These are phyloP conservation scores for Calonectria hongkongensis DNA, from an alignment of 2,329 filamentous ascomycete species.

Conservation along the genomic window DNA sequence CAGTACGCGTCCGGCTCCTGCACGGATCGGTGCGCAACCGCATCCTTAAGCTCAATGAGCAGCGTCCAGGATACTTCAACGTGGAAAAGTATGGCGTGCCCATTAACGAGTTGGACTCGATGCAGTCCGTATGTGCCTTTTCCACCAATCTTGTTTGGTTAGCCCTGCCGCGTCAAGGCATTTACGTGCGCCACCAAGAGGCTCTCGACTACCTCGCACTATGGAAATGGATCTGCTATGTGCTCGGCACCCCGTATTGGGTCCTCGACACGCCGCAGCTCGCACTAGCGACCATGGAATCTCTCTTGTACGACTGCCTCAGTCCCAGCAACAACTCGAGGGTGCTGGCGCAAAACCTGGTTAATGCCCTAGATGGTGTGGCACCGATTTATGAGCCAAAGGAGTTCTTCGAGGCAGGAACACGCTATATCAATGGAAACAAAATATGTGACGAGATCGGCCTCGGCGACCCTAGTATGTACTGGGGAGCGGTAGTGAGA, in stretches of 20 bases:
- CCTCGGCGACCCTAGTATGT: not conserved
- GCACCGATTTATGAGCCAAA: conserved; percentile 23
- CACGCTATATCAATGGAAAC: conserved; percentile 30
- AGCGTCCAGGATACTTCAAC: conserved; percentile 75
- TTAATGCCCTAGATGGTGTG: conserved; percentile 15
- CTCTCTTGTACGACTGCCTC: conserved; percentile 22
- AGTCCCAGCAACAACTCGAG: conserved; percentile 11
- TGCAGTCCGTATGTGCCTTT: conserved; percentile 28
- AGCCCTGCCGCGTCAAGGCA: conserved; percentile 32
- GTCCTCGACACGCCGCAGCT: conserved; percentile 25
- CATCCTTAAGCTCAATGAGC: conserved; percentile 73
- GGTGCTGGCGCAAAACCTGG: conserved; percentile 13
- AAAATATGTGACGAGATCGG: conserved; percentile 28
- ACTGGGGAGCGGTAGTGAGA: conserved; percentile 24
- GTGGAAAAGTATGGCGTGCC: conserved; percentile 74
- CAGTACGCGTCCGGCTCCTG: conserved; percentile 78
- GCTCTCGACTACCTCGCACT: conserved; percentile 35
- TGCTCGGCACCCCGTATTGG: conserved; percentile 21
- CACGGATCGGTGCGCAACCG: conserved; percentile 77
- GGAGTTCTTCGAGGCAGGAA: conserved; percentile 27
- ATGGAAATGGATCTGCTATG: conserved; percentile 33
- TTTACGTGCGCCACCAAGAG: conserved; percentile 35
- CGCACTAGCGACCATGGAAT: conserved; percentile 22
- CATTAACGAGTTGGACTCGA: conserved; percentile 29
- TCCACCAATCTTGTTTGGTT: conserved; percentile 35